A percentile compares a stretch with the other conserved stretches of the same genome.
Evolutionary conservation across 2,329 filamentous ascomycete species (phyloP).

Genomic region (Aureobasidium pullulans): DNA sequence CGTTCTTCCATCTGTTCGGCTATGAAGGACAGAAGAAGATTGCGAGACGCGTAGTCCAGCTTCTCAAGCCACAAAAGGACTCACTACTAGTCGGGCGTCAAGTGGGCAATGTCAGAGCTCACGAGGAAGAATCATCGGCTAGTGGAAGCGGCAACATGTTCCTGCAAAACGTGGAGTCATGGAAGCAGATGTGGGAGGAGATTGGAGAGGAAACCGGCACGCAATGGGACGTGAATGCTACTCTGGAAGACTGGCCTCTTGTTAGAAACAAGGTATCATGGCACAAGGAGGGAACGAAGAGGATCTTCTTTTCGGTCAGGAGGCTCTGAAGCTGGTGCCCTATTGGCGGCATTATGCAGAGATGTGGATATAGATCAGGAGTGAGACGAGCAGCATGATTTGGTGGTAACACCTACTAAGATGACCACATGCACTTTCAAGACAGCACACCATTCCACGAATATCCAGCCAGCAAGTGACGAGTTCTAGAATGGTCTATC

Average conservation of each 20-base stretch:
- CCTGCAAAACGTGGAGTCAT: conserved; percentile 32
- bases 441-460: neutral
- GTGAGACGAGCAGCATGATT: neutral
- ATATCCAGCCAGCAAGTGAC: neutral
- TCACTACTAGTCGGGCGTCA: conserved; percentile 35
- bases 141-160: conserved; percentile 21
- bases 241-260: conserved; percentile 17
- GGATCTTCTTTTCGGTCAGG: conserved; percentile 11
- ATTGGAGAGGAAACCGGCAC: conserved; percentile 32
- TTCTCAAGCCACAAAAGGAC: conserved; percentile 29
- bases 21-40: conserved; percentile 33
- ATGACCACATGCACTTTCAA: neutral
- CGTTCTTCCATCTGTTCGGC: conserved; percentile 40
- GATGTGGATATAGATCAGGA: neutral
- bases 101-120: conserved; percentile 26
- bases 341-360: neutral
- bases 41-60: conserved; percentile 25
- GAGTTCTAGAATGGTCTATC: neutral
- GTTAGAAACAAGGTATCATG: neutral
- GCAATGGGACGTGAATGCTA: conserved; percentile 28
- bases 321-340: neutral
- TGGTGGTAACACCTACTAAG: neutral
- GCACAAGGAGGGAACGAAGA: conserved; percentile 13
- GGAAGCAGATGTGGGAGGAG: conserved; percentile 32
- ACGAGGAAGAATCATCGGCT: neutral